Conservation (phyloP, 176 grass and related monocot genomes). For the Metroxylon sagu region DNA sequence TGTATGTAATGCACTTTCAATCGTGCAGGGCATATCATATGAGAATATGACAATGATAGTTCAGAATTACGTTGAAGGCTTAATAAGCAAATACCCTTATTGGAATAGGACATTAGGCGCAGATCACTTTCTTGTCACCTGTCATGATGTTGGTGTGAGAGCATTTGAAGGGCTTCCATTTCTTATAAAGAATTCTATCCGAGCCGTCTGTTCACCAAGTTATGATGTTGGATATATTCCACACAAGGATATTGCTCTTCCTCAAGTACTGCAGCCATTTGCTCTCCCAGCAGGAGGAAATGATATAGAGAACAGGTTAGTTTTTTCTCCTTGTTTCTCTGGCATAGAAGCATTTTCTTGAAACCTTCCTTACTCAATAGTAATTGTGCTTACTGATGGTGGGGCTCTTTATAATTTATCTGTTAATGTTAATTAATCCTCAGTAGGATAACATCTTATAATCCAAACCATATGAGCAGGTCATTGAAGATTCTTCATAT, state of each 20-base stretch:
- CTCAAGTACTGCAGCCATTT: constrained; percentile 97
- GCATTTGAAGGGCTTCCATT: constrained; percentile 81
- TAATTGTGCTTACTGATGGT: no score
- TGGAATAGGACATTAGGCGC: constrained; percentile 88
- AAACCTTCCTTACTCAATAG: no score
- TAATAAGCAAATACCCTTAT: constrained; percentile 91
- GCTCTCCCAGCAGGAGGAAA: constrained; percentile 89
- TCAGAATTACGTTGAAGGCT: constrained; percentile 63
- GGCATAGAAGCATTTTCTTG: no score
- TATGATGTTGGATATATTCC: constrained; percentile 85
- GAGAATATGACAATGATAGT: constrained; percentile 94
- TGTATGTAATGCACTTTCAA: constrained; percentile 19
- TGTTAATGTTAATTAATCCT: no score
- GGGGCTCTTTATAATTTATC: no score
- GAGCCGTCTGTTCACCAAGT: constrained; percentile 82
- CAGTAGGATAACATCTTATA: no score
- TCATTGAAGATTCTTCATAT: no score
- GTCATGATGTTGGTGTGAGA: constrained; percentile 94
- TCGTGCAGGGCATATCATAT: constrained; percentile 76
- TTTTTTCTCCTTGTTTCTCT: no score
- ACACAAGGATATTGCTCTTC: constrained; percentile 84
- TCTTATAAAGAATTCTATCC: constrained; percentile 83
- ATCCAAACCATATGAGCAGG: no score
- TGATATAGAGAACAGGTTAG: constrained; percentile 81
- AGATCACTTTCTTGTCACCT: constrained; percentile 87